phyloP scores from a whole-genome alignment of 2,329 filamentous ascomycete genomes.

The Exserohilum rostratum region DNA sequence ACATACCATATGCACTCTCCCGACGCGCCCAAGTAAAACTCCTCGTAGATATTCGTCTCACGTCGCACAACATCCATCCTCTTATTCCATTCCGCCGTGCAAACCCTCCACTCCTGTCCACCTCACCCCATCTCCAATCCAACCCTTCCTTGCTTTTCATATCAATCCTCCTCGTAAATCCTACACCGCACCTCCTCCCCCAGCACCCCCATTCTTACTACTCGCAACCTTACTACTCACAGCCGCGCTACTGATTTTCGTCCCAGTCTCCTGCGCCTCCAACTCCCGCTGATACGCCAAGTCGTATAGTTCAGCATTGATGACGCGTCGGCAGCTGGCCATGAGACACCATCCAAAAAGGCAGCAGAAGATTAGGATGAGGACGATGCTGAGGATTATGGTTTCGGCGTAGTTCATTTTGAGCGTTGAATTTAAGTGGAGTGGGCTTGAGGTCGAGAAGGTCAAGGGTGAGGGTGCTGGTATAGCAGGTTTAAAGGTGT shows the following conservation, averaged over 20 bases:
- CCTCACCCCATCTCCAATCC: neutral
- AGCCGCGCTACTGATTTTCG: neutral
- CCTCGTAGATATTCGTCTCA: too few species aligned
- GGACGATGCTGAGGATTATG: slow-evolving; percentile 22
- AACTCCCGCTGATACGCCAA: slow-evolving; percentile 6
- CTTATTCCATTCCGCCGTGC: too few species aligned
- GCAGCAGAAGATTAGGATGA: slow-evolving; percentile 21
- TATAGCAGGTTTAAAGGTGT: neutral
- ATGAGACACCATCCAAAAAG: slow-evolving; percentile 26
- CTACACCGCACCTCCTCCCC: neutral
- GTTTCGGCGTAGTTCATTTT: slow-evolving; percentile 15
- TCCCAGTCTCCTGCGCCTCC: slow-evolving; percentile 2
- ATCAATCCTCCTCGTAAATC: neutral
- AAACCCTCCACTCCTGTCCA: too few species aligned
- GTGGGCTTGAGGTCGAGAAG: neutral
- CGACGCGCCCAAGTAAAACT: too few species aligned
- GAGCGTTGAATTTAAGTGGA: too few species aligned
- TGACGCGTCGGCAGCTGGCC: slow-evolving; percentile 18
- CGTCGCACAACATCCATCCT: too few species aligned
- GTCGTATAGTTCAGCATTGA: slow-evolving; percentile 21
- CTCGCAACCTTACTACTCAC: neutral
- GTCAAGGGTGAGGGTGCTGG: neutral
- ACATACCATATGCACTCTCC: too few species aligned
- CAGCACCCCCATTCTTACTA: neutral
- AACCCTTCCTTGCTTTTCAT: neutral